Conservation (phyloP, 1,284 basidiomycete species). For the Leccinum pallidistipes region DNA sequence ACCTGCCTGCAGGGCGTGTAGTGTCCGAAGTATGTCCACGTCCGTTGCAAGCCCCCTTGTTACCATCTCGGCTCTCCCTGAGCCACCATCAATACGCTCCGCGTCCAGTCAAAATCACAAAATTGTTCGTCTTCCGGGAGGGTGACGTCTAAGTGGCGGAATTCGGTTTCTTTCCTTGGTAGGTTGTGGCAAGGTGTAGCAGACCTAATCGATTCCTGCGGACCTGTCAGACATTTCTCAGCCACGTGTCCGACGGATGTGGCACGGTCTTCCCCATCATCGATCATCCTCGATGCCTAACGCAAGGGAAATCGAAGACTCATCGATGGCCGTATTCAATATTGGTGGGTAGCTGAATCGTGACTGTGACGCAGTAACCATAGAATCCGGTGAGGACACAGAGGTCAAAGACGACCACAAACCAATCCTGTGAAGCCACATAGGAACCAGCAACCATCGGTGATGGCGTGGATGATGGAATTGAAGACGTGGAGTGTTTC, state of each 20-base stretch:
- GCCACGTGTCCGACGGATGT: slow-evolving; percentile 10
- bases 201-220: slow-evolving; percentile 9
- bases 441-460: slow-evolving; percentile 6
- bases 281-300: slow-evolving; percentile 31
- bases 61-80: slow-evolving; percentile 31
- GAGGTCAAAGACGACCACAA: slow-evolving; percentile 25
- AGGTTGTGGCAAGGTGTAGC: slow-evolving; percentile 3
- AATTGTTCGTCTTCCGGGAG: slow-evolving; percentile 27
- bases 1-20: slow-evolving; percentile 34
- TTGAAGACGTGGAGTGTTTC: slow-evolving; percentile 45
- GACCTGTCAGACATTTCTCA: slow-evolving; percentile 4
- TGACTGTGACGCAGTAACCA: slow-evolving; percentile 38
- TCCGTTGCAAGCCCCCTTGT: slow-evolving; percentile 15
- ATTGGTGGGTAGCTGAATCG: slow-evolving; percentile 37
- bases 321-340: slow-evolving; percentile 36
- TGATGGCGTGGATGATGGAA: slow-evolving; percentile 27
- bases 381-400: slow-evolving; percentile 35
- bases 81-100: slow-evolving; percentile 35
- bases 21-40: slow-evolving; percentile 19
- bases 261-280: slow-evolving; percentile 5
- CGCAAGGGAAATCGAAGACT: slow-evolving; percentile 37
- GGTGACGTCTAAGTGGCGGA: slow-evolving; percentile 26
- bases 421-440: slow-evolving; percentile 11
- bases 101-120: slow-evolving; percentile 34
- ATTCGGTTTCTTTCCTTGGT: slow-evolving; percentile 14